Evolutionary conservation across 768 basidiomycete species (phyloP), one percentile per base, ranked within the genome.

Genomic region (Boletus insuetus): DNA sequence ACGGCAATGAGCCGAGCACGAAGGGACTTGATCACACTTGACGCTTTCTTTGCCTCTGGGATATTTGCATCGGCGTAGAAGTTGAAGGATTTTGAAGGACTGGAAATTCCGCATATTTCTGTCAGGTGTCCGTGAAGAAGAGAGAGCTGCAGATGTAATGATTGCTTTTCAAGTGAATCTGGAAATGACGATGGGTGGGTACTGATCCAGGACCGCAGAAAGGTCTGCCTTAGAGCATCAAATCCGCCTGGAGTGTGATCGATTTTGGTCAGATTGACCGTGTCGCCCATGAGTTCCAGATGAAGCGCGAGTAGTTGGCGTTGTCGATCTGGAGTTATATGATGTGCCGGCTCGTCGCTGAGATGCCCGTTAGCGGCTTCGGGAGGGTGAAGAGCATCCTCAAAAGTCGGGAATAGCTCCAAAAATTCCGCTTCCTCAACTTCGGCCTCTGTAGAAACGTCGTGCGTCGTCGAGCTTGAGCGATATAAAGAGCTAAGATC

Each of bases 31-130:
- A 96, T 66, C 14, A 87, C 66, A 0, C 65, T 67, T 4, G 81
- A 73, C 0, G 80, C 86, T 67, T 83, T 91, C 55, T 76, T 82
- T 35, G 83, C 77, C 69, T 97, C 90, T 4, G 70, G 73, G 31
- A 89, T 73, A 64, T 96, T 93, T n/a, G 81, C 59, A 58, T 94
- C 92, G 13, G 69, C 58, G 63, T 98, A 98, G 74, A 97, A 97
- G 68, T 92, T 84, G 65, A 85, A 82, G 17, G 77, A 41, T 53
- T 58, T 58, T 3, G 55, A 39, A 40, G 58, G 31, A 54, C 49
- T 22, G 49, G 69, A 40, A n/a, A 59, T 22, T 17, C 51, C 62
- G 35, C 67, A 60, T 12, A 82, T 67, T 9, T 62, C 64, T 14
- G 64, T 61, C 9, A 78, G 60, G 26, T 77, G 72, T 24, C 74